Evolutionary conservation across 208 protist species (phyloP), one percentile per base, ranked within the genome.

Genomic region (Trypanosoma boissoni): DNA sequence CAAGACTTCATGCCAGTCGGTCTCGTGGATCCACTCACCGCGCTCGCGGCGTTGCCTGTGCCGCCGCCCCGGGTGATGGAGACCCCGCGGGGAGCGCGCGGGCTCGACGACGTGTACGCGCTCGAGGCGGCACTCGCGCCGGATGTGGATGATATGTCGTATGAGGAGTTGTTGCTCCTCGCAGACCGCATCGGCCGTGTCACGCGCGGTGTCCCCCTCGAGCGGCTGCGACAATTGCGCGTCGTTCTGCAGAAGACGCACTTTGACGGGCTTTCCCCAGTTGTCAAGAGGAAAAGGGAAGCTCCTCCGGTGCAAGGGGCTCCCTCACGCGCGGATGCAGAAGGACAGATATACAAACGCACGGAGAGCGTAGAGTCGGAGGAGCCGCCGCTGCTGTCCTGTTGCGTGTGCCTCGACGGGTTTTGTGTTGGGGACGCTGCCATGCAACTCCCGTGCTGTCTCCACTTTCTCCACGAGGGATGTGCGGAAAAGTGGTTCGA

Each of bases 61-160:
- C n/a, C n/a, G n/a, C n/a, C n/a, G n/a, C n/a, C n/a, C n/a, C n/a
- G n/a, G n/a, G n/a, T n/a, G n/a, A n/a, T n/a, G n/a, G n/a, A n/a
- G n/a, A n/a, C n/a, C n/a, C n/a, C n/a, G n/a, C n/a, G n/a, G n/a
- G n/a, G n/a, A n/a, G n/a, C n/a, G n/a, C n/a, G n/a, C n/a, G n/a
- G n/a, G n/a, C n/a, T n/a, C n/a, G n/a, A n/a, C 2, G 52, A 68
- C 14, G 10, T 3, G 9, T 68, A 60, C 43, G 28, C 26, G 7
- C 48, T 69, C 23, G 63, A 69, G 18, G 55, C 54, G 5, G 54
- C 45, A 1, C 12, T 57, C 46, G 29, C 51, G 14, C 54, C 45
- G 26, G 63, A 69, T 62, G 54, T 69, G 26, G 63, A 69, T 36
- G 49, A 61, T 32, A 69, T 69, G 63, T 57, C 54, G 3, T 69